Base-by-base conservation (phyloP, 345 rosid genomes). In the Dipteronia dyeriana region DNA sequence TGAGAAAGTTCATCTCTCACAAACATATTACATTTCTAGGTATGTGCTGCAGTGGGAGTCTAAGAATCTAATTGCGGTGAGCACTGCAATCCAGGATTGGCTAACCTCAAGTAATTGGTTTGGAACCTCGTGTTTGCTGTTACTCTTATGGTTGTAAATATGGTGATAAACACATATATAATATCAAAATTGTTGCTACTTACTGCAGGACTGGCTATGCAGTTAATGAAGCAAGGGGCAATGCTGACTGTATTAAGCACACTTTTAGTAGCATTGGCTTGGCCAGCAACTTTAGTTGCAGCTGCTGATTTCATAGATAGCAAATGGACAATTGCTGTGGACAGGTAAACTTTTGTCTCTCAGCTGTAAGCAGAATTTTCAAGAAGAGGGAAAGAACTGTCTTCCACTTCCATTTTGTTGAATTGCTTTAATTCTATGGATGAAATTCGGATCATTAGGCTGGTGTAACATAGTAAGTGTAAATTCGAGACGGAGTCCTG, bases 11-110 rank as follows among this genome's bases (percentile, higher is more conserved):
- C 16, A 19, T 74, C 34, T 17, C 66, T 54, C 22, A 54, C 53
- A 31, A 68, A 78, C 20, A n/a, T 25, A 51, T 62, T 70, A 23
- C 68, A 45, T 68, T 72, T 73, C 73, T 82, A 96, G 99, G 90
- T 92, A 92, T 85, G 94, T 83, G 9, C 84, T 94, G 80, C 96
- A 90, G 84, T 94, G 99, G 98, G 99, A 96, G 85, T 90, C 98
- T 41, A 85, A 88, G 83, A 90, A 91, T 84, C 88, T 96, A 75
- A 88, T 94, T 76, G 94, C 94, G 79, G 91, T 96, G 83, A 96
- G 99, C 93, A 92, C 97, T 68, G 94, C 97, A 22, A 91, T 96
- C 87, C 97, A 90, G 85, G 99, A 96, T 84, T 96, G 97, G 97
- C 92, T 96, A 80, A 94, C 98, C 77, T 96, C 98, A 89, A 90